phyloP scores from a whole-genome alignment of 805 yeast species.

The Wickerhamiella australiensis region DNA sequence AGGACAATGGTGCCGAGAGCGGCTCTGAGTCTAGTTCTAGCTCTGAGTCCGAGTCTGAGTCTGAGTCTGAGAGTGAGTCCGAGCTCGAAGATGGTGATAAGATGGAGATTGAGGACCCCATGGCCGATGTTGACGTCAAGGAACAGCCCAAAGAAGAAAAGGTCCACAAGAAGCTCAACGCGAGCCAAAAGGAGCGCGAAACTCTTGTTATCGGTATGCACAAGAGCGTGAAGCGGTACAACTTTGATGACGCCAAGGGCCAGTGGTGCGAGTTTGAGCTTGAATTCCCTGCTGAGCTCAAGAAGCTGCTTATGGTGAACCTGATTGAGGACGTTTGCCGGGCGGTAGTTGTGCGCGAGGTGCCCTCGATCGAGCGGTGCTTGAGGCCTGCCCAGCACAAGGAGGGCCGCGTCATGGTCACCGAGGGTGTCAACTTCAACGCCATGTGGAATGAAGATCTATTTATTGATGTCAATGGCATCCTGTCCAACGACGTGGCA shows the following conservation, averaged over 20 bases:
- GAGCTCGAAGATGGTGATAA: constrained; percentile 14
- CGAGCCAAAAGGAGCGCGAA: constrained; percentile 73
- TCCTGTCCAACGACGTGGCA: constrained; percentile 83
- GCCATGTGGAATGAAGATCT: constrained; percentile 98
- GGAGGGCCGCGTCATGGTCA: constrained; percentile 66
- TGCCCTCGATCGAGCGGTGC: constrained; percentile 85
- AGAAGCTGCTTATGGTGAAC: constrained; percentile 93
- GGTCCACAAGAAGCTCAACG: constrained; percentile 31
- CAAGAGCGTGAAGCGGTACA: constrained; percentile 61
- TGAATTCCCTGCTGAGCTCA: constrained; percentile 72
- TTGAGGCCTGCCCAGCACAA: constrained; percentile 62
- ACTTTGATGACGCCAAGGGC: constrained; percentile 81
- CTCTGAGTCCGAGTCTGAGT: constrained; percentile 32
- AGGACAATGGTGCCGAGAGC: constrained; percentile 27
- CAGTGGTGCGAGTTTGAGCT: constrained; percentile 87
- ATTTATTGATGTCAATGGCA: constrained; percentile 78
- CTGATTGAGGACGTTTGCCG: constrained; percentile 87
- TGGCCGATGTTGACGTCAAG: neutral
- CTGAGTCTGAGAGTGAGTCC: constrained; percentile 13
- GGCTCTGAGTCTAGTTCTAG: constrained; percentile 31
- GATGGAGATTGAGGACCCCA: constrained; percentile 19
- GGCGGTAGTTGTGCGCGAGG: constrained; percentile 82
- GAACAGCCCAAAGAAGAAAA: neutral
- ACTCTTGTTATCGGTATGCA: constrained; percentile 64
- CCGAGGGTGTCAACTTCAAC: constrained; percentile 96